Base-by-base conservation (phyloP, 2,329 filamentous ascomycete species). In the Xenosphaeropsis pyriputrescens region DNA sequence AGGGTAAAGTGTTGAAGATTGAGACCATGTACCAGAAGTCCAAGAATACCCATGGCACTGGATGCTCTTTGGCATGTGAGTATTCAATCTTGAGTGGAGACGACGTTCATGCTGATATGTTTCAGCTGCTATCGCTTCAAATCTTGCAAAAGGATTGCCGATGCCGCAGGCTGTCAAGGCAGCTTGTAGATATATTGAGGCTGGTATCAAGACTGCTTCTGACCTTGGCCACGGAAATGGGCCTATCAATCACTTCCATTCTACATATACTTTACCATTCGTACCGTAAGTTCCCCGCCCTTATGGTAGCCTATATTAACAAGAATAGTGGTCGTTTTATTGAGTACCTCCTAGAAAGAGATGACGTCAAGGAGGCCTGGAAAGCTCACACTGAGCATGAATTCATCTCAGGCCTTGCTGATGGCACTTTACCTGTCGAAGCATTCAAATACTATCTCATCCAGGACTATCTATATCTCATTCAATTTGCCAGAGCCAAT, bases 21-120 rank as follows among this genome's bases (percentile, higher is more conserved):
- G 70, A 86, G 56, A 82, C 75, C 30, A 65, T 68, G 4, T 95
- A 81, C 52, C 67, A 85, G 44, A 60, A 67, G 8, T 85, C 80
- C 7, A 79, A 67, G 42, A 89, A 89, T 52, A 96, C 89, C 0
- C 91, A 98, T 51, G 91, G 91, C 1, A 96, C 91, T 0, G 91
- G 91, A 4, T 98, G 91, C 54, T 93, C 86, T 8, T 68, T 96
- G 42, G 91, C 91, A 31, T 94, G 79, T 83, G 57, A 63, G 76
- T 65, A 19, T 36, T 18, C 4, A 4, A 11, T 9, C 8, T 9
- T 26, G 8, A 26, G 3, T 29, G 18, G n/a, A 19, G 8, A 26
- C 4, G 4, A 8, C 4, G 22, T 35, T 2, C 2, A 17, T n/a
- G 29, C 41, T 49, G 31, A 46, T 34, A 17, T n/a, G 14, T 12